These are phyloP conservation scores for Alternaria sp. DNA, from an alignment of 2,329 filamentous ascomycete species.

Conservation along the genomic window DNA sequence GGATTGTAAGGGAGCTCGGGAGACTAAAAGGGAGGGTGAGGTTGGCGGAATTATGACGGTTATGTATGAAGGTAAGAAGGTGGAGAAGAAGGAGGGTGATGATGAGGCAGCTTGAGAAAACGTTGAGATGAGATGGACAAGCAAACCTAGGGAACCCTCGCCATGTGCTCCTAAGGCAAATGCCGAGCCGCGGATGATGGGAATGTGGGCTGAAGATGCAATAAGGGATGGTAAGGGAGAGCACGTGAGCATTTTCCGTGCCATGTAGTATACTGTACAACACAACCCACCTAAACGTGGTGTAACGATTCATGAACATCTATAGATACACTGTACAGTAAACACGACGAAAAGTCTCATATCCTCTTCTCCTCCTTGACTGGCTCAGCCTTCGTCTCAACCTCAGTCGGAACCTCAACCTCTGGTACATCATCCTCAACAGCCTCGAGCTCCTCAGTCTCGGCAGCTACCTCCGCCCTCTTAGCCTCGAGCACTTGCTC, in stretches of 20 bases:
- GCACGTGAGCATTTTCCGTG: neutral
- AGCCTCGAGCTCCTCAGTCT: neutral
- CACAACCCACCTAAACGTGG: slow-evolving; percentile 4
- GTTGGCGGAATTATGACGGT: slow-evolving; percentile 43
- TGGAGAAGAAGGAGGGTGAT: slow-evolving; percentile 21
- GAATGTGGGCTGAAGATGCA: neutral
- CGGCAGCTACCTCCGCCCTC: slow-evolving; percentile 12
- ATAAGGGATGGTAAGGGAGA: neutral
- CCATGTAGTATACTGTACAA: slow-evolving; percentile 8
- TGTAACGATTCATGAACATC: slow-evolving; percentile 15
- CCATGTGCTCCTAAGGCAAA: neutral
- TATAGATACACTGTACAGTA: slow-evolving; percentile 27
- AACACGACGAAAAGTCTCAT: slow-evolving; percentile 1
- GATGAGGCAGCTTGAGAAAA: neutral
- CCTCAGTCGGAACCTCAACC: neutral
- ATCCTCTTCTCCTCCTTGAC: slow-evolving; percentile 16
- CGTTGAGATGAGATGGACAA: neutral
- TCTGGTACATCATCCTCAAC: neutral
- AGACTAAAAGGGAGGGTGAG: slow-evolving; percentile 36
- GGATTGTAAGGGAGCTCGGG: slow-evolving; percentile 40
- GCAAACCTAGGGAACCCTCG: neutral
- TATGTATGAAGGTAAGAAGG: slow-evolving; percentile 37
- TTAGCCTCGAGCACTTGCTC: slow-evolving; percentile 17
- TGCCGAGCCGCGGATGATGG: neutral
- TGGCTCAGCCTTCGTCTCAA: neutral